phyloP scores from a whole-genome alignment of 371 early-diverging fungal genomes.

The Circinella umbellata region DNA sequence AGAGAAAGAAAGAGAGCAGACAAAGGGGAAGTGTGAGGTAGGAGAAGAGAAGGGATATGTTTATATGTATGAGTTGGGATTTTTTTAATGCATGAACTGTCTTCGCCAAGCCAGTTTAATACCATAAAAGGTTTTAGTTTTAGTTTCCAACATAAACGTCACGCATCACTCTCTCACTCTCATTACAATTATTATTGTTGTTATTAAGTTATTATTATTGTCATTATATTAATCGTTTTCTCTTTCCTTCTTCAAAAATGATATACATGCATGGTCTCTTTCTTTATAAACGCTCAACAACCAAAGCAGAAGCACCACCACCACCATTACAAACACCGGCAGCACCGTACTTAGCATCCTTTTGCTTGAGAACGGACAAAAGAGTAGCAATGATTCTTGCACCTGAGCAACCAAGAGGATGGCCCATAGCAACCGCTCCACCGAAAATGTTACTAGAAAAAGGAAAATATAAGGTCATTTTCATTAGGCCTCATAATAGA shows the following conservation, averaged over 20 bases:
- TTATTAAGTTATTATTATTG: too few relatives aligned
- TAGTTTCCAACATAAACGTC: too few relatives aligned
- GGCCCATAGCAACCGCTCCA: conserved; percentile 97
- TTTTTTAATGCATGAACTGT: conserved; percentile 2
- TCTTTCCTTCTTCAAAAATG: too few relatives aligned
- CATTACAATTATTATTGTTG: too few relatives aligned
- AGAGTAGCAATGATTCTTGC: conserved; percentile 92
- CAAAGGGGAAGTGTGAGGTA: neutral
- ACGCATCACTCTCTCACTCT: too few relatives aligned
- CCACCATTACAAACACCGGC: conserved; percentile 97
- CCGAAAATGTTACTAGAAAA: conserved; percentile 81
- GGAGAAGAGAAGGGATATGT: too few relatives aligned
- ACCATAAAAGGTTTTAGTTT: neutral
- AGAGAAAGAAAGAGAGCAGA: neutral
- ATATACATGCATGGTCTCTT: too few relatives aligned
- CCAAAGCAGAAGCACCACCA: conserved; percentile 91
- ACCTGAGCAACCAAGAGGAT: conserved; percentile 97
- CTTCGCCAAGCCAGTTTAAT: conserved; percentile 5
- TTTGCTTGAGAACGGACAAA: conserved; percentile 70
- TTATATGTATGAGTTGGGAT: too few relatives aligned
- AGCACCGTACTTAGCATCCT: conserved; percentile 81
- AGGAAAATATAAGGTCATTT: conserved; percentile 6
- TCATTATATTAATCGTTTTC: too few relatives aligned
- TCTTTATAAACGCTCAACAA: conserved; percentile 66
- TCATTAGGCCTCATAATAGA: neutral